Percentiles rank a stretch among this genome's conserved stretches.
phyloP scores from a whole-genome alignment of 306 rosid genomes.

The Argentina anserina region DNA sequence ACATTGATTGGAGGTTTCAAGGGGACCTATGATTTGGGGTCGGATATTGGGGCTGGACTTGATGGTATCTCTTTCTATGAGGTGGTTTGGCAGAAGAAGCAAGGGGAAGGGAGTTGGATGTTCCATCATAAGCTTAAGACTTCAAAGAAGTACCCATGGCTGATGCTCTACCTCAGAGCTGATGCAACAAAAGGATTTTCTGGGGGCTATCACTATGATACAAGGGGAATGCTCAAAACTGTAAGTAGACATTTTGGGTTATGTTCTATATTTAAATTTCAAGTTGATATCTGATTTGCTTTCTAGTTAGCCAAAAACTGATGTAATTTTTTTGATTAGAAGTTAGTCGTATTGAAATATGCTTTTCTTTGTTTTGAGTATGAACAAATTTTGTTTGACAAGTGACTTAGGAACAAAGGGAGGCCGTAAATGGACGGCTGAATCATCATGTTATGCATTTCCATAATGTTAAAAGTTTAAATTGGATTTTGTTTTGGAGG shows the following conservation, averaged over 20 bases:
- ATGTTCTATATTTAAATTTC: background rate
- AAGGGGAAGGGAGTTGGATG: constrained; percentile 64
- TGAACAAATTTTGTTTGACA: background rate
- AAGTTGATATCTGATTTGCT: background rate
- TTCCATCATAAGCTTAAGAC: constrained; percentile 68
- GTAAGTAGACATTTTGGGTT: constrained; percentile 34
- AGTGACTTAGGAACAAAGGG: background rate
- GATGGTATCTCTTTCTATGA: constrained; percentile 52
- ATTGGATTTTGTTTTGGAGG: background rate
- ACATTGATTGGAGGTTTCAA: constrained; percentile 52
- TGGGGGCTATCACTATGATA: constrained; percentile 84
- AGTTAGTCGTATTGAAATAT: background rate
- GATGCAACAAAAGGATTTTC: constrained; percentile 80
- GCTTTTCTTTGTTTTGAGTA: background rate
- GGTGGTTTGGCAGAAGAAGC: constrained; percentile 77
- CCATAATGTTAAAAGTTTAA: background rate
- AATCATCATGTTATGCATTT: background rate
- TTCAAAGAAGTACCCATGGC: constrained; percentile 74
- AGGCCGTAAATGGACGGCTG: constrained; percentile 8
- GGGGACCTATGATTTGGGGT: constrained; percentile 63
- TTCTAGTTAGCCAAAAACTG: background rate
- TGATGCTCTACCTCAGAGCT: constrained; percentile 84
- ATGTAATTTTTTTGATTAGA: background rate
- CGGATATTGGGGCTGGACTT: constrained; percentile 26
- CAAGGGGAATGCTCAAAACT: constrained; percentile 74